These are phyloP conservation scores for Onygenales sp. DNA, from an alignment of 2,329 filamentous ascomycete species.

Conservation along the genomic window DNA sequence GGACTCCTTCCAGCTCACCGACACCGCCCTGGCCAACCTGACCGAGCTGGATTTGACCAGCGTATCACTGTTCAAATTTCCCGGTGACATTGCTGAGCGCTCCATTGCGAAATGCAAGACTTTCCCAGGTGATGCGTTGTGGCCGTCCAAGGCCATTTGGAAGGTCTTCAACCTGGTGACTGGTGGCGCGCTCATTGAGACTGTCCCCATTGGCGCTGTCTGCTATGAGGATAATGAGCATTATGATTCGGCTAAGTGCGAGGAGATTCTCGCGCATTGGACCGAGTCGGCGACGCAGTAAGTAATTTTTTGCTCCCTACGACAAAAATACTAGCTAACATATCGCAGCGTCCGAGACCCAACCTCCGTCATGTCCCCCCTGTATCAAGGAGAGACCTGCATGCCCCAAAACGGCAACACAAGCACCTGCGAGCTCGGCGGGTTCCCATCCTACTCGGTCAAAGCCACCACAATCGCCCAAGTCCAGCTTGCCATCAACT, in stretches of 20 bases:
- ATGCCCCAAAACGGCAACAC: constrained; percentile 11
- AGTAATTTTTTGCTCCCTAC: neutral
- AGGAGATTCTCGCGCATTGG: constrained; percentile 21
- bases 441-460: constrained; percentile 26
- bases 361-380: constrained; percentile 18
- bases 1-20: constrained; percentile 23
- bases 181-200: constrained; percentile 23
- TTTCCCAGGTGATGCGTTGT: constrained; percentile 14
- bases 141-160: constrained; percentile 14
- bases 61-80: constrained; percentile 27
- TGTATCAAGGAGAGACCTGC: constrained; percentile 19
- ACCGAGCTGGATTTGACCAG: constrained; percentile 21
- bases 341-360: constrained; percentile 11
- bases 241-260: constrained; percentile 23
- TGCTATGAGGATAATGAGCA: constrained; percentile 26
- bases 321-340: neutral
- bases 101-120: constrained; percentile 34
- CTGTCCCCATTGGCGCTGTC: constrained; percentile 22
- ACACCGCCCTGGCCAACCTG: constrained; percentile 24
- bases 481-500: constrained; percentile 22
- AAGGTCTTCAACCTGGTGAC: constrained; percentile 28
- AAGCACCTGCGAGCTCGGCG: constrained; percentile 1
- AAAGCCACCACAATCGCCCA: constrained; percentile 20
- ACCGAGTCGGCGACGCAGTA: constrained; percentile 12
- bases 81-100: constrained; percentile 10